A percentile compares a stretch with the other conserved stretches of the same genome.
Evolutionary conservation across 2,329 filamentous ascomycete genomes (phyloP).

Genomic region (Talaromyces sp.): DNA sequence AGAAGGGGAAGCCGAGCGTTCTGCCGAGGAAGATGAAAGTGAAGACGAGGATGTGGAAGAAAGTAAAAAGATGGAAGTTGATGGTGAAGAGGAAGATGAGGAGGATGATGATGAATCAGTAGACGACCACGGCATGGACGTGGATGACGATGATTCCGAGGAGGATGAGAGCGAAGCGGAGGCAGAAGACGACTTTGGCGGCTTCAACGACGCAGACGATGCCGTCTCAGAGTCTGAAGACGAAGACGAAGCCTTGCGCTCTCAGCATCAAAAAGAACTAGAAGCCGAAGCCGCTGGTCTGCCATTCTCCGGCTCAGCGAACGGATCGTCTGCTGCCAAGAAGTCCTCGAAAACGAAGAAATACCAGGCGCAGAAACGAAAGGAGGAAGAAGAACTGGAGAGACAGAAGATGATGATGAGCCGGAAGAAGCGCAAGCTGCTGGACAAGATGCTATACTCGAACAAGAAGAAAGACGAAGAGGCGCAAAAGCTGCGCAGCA

Average conservation of each 20-base stretch:
- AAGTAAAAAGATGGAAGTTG: slow-evolving; percentile 32
- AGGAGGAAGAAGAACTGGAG: slow-evolving; percentile 82
- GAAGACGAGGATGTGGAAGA: slow-evolving; percentile 18
- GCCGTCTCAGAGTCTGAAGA: slow-evolving; percentile 48
- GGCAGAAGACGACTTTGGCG: slow-evolving; percentile 44
- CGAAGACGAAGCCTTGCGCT: slow-evolving; percentile 56
- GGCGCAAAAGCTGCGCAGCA: slow-evolving; percentile 77
- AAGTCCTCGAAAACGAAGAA: slow-evolving; percentile 64
- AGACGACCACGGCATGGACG: slow-evolving; percentile 45
- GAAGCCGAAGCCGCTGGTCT: slow-evolving; percentile 82
- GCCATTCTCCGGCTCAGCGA: slow-evolving; percentile 46
- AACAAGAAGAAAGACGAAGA: slow-evolving; percentile 91
- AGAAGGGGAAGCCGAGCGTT: slow-evolving; percentile 74
- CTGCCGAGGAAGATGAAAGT: slow-evolving; percentile 50
- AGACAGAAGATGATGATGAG: slow-evolving; percentile 97
- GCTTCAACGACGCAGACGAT: slow-evolving; percentile 45
- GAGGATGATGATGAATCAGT: slow-evolving; percentile 41
- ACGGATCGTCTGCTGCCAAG: slow-evolving; percentile 56
- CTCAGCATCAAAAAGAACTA: slow-evolving; percentile 79
- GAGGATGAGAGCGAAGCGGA: slow-evolving; percentile 41
- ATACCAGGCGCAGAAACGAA: slow-evolving; percentile 59
- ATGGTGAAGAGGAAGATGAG: slow-evolving; percentile 36
- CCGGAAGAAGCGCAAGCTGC: slow-evolving; percentile 94
- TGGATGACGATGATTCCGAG: slow-evolving; percentile 29
- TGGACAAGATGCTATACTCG: slow-evolving; percentile 95